Base-by-base conservation (phyloP, 306 rosid species). In the Prunus campanulata region DNA sequence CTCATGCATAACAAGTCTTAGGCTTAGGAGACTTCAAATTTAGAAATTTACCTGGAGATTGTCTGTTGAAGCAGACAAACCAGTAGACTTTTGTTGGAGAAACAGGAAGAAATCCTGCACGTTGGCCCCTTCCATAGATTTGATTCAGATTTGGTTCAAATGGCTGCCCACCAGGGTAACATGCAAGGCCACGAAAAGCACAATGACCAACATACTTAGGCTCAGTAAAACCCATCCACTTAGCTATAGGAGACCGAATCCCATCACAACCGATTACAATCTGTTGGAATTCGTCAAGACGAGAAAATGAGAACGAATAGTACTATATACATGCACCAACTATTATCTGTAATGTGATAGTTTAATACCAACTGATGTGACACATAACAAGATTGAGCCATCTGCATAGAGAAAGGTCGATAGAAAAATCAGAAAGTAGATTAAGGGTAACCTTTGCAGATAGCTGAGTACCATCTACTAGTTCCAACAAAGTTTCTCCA, bases 261-360 rank as follows among this genome's bases (percentile, higher is more conserved):
- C 98, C 98, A 44, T 94, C 97, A 7, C 98, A 91, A 15, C 98
- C 98, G 47, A 94, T 87, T 20, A 94, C 94, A 63, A 91, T 87
- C 98, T 94, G 82, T 79, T 75, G 19, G 65, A 24, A 47, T 48
- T 74, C 69, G 71, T 42, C 71, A n/a, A 39, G 5, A 66, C n/a
- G 12, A 59, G 30, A 42, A 44, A 11, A 48, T 14, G 52, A 39
- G 44, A 39, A 39, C 44, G 2, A 39, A 0, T 39, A 0, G 44
- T 0, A 35, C 42, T 1, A 35, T 6, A 35, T 6, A 6, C 42
- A 35, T 6, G 44, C 42, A 35, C 2, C 0, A 39, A 39, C 44
- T 6, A 39, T 39, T 39, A 39, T 39, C 2, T 39, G 9, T 39
- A 39, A 39, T 39, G 44, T 39, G 9, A 39, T 39, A 35, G 42